These are phyloP conservation scores for Fusarium succisae DNA, from an alignment of 2,329 filamentous ascomycete species.

Conservation along the genomic window DNA sequence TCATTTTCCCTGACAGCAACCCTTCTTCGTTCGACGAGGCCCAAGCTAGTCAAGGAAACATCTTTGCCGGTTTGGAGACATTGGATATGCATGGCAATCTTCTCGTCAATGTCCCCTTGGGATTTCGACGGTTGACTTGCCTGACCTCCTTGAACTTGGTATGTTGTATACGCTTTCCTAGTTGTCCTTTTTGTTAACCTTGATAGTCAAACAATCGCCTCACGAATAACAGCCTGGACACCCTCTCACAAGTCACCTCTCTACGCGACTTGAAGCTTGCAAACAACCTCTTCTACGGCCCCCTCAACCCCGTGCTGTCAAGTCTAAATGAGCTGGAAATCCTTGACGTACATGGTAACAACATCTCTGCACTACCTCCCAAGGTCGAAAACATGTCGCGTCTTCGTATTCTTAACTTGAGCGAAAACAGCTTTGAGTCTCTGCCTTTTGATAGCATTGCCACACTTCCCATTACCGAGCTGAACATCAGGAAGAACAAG, in stretches of 20 bases:
- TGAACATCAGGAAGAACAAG: slow-evolving; percentile 81
- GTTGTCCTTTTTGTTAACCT: slow-evolving; percentile 29
- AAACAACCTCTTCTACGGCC: slow-evolving; percentile 77
- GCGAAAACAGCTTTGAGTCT: slow-evolving; percentile 78
- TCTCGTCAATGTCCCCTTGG: slow-evolving; percentile 76
- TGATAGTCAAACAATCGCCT: slow-evolving; percentile 81
- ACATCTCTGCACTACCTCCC: slow-evolving; percentile 75
- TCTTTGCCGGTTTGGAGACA: slow-evolving; percentile 83
- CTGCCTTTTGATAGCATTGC: slow-evolving; percentile 77
- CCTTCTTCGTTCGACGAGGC: slow-evolving; percentile 67
- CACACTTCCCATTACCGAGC: slow-evolving; percentile 74
- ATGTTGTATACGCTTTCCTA: slow-evolving; percentile 44
- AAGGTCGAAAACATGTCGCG: slow-evolving; percentile 72
- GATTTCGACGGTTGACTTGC: slow-evolving; percentile 75
- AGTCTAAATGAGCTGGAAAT: slow-evolving; percentile 76
- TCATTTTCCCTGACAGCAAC: slow-evolving; percentile 79
- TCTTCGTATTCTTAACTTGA: slow-evolving; percentile 80
- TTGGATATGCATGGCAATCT: slow-evolving; percentile 89
- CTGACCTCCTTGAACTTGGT: slow-evolving; percentile 86
- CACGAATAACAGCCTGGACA: slow-evolving; percentile 73
- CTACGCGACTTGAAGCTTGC: slow-evolving; percentile 84
- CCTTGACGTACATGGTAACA: slow-evolving; percentile 84
- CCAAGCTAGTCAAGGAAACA: slow-evolving; percentile 73
- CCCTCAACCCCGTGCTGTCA: slow-evolving; percentile 70
- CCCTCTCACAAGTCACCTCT: slow-evolving; percentile 76